Conservation (phyloP, 2,329 filamentous ascomycete genomes). For the Epichloe sylvatica region DNA sequence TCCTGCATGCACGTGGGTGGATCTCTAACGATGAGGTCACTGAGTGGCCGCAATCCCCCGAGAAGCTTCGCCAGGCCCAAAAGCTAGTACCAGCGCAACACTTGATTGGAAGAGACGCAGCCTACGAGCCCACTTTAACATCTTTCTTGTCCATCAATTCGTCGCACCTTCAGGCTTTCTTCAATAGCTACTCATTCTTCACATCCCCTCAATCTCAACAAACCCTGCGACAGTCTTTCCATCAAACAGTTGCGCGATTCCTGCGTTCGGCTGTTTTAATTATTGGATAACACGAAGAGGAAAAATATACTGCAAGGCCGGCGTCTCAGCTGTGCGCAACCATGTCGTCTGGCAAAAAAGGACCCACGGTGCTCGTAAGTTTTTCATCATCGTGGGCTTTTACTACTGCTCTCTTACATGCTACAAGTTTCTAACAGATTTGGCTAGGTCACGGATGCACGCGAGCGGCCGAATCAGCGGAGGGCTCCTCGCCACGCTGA, state of each 20-base stretch:
- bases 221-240: not conserved
- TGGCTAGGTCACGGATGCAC: slow-evolving; percentile 24
- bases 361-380: slow-evolving; percentile 47
- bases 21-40: not conserved
- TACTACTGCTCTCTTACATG: not conserved
- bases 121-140: not conserved
- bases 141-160: not conserved
- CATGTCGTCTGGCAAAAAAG: slow-evolving; percentile 37
- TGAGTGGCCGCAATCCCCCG: not conserved
- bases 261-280: not conserved
- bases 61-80: too few species aligned
- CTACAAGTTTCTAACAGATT: slow-evolving; percentile 5
- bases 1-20: not conserved
- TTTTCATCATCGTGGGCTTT: not conserved
- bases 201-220: not conserved
- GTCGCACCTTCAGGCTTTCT: not conserved
- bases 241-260: not conserved
- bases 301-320: not conserved
- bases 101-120: not conserved
- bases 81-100: not conserved
- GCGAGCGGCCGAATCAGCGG: slow-evolving; percentile 22
- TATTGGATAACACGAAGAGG: not conserved
- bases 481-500: slow-evolving; percentile 21
- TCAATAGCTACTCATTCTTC: not conserved
- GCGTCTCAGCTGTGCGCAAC: not conserved